Base-by-base conservation (phyloP, 2,329 filamentous ascomycete species). In the Ascochyta pisi region DNA sequence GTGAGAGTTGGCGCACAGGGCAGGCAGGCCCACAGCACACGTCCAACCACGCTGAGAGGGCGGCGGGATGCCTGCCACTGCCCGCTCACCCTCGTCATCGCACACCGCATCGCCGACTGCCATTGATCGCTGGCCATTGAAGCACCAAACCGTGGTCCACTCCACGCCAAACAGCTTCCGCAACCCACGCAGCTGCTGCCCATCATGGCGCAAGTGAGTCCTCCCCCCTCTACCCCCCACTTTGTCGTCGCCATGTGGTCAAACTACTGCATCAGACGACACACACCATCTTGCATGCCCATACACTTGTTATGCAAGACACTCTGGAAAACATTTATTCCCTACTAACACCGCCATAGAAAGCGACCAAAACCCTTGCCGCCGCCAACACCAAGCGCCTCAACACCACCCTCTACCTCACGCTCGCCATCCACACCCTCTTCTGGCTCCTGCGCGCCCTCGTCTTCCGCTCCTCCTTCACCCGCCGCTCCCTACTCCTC, bases 381-480 rank as follows among this genome's bases (percentile, higher is more conserved):
- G 89, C 89, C 66, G 86, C 89, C 78, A 98, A 98, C 77, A 82
- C 85, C 42, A 81, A 86, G 31, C 83, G 89, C 39, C 87, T 99
- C 42, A 90, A 89, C 72, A 91, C 87, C 71, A 91, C 95, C 24
- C 94, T 96, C 75, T 80, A 91, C 51, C 89, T 90, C 60, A 88
- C 91, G 41, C 80, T 91, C 58, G 71, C 80, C 63, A 79, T 96
- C 71, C 92, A 98, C 75, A 70, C 75, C 54, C 71, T 92, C 71
- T 97, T 94, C 80, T 81, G 96, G 55, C 71, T 92, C 47, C 83
- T 89, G 57, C 86, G 90, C 75, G 82, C 89, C 67, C 66, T 85
- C 50, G 68, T 89, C 70, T 78, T 90, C 73, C 84, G 89, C 69
- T 81, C 82, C 57, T 82, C 84, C 31, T 89, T 87, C 58, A 74